Base-by-base conservation (phyloP, 371 early-diverging fungal genomes). In the Choanephora cucurbitarum region DNA sequence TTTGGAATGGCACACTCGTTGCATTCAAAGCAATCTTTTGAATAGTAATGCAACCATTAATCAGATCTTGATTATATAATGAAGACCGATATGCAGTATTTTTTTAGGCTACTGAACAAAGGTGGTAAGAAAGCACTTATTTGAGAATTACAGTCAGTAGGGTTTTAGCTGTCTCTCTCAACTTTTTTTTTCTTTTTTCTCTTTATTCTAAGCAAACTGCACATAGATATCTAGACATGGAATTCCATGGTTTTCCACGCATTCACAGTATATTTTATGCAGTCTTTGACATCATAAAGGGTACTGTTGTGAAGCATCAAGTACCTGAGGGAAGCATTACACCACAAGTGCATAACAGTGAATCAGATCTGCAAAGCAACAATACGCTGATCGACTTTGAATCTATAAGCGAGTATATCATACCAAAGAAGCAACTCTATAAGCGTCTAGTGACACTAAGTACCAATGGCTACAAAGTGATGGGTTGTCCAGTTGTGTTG, bases 401-500 rank as follows among this genome's bases (percentile, higher is more conserved):
- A 56, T 77, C 88, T n/a, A 87, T 92, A 45, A 85, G 87, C n/a
- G 93, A 92, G 55, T 93, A 88, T 56, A 82, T 93, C 50, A 93
- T 95, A 49, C 94, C 95, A 1, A 93, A 93, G 60, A 81, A 86
- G 8, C 82, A 82, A 31, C 79, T 95, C 8, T 91, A 88, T 60
- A 86, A 88, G 55, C 82, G 88, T 4, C 81, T 93, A 6, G 87
- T 93, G 31, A 87, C 88, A n/a, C 79, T 91, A 17, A 83, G 82
- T 18, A 87, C 88, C 9, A 77, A 81, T 39, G 77, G 80, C 0
- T 88, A 90, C 67, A 86, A 89, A 55, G 82, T 93, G 13, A 81
- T 92, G 68, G 88, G 94, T 0, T 86, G 80, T 66, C 94, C 94
- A 13, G 86, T 93, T 18, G 72, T 75, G 11, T 82, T 95, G 22